Base-by-base conservation (phyloP, 495 filamentous ascomycete species). In the Bryoglossum gracile region DNA sequence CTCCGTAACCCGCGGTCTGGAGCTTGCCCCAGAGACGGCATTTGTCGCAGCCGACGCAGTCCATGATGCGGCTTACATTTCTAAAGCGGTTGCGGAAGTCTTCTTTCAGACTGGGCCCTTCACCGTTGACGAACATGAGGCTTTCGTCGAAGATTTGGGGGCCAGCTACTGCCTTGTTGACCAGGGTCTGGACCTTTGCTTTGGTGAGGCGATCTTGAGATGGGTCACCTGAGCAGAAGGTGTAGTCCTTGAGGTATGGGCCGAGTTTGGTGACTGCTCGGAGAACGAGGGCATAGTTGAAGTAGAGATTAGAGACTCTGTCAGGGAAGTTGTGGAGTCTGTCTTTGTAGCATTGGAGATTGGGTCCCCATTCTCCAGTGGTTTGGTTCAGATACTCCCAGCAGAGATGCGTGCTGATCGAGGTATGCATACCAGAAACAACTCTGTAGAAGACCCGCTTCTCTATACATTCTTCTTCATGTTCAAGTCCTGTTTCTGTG, bases 21-120 rank as follows among this genome's bases (percentile, higher is more conserved):
- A 98, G 66, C 66, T 97, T 98, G 41, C 92, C 92, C 94, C 92
- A 98, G 2, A 98, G 79, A 13, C 92, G 81, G 68, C 92, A 98
- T 69, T 98, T 98, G 69, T 98, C 92, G 66, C 92, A 98, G 17
- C 92, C 92, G 13, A 97, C 92, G 64, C 92, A 98, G 68, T 98
- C 92, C 92, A 98, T 98, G 57, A 97, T 69, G 17, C 92, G 80
- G 55, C 84, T 89, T 44, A 98, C 88, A 55, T 98, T 98, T 55
- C 92, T 78, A 77, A 98, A 97, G 11, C 92, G 86, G 62, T 94
- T 91, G 56, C 87, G 84, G 76, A 98, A 98, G 62, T 98, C 92
- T 62, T 97, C 94, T 62, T 96, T 97, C 30, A 97, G 72, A 2
- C 73, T 74, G n/a, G 74, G 72, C 8, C 74, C 74, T 55, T 77